A percentile compares a stretch with the other conserved stretches of the same genome.
These are phyloP conservation scores for Aspergillus ochraceoroseus DNA, from an alignment of 2,329 filamentous ascomycete genomes.

Conservation along the genomic window DNA sequence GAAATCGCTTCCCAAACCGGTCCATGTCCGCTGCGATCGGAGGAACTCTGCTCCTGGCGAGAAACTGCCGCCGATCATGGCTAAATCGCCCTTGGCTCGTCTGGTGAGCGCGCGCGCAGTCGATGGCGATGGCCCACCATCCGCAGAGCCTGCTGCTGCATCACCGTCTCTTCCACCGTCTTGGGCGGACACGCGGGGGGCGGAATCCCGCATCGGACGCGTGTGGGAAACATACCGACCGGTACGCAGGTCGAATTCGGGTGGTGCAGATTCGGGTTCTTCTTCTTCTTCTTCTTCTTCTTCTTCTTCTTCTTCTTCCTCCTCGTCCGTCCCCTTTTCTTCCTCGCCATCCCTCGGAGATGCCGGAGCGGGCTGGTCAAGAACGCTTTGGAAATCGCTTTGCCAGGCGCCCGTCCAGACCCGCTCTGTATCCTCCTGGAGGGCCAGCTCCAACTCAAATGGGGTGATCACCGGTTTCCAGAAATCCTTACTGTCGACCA, in stretches of 20 bases:
- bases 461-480: conserved; percentile 90
- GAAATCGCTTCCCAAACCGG: conserved; percentile 84
- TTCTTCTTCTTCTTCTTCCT: conserved; percentile 22
- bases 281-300: conserved; percentile 57
- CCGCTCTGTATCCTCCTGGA: conserved; percentile 68
- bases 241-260: conserved; percentile 87
- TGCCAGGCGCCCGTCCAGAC: conserved; percentile 87
- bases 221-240: conserved; percentile 77
- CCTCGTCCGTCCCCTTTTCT: conserved; percentile 24
- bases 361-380: conserved; percentile 35
- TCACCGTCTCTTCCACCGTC: conserved; percentile 16
- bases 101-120: conserved; percentile 55
- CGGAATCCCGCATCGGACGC: conserved; percentile 42
- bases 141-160: conserved; percentile 13
- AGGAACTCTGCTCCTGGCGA: conserved; percentile 90
- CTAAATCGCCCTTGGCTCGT: conserved; percentile 64
- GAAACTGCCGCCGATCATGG: conserved; percentile 75
- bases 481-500: conserved; percentile 84
- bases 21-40: conserved; percentile 79
- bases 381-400: conserved; percentile 71
- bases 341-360: conserved; percentile 24
- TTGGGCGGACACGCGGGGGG: conserved; percentile 27
- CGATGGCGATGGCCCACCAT: conserved; percentile 27
- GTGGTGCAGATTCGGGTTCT: conserved; percentile 63
- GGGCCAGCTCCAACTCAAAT: conserved; percentile 77